These are phyloP conservation scores for Eustoma russellianum DNA, from an alignment of 257 asterid species.

Conservation along the genomic window DNA sequence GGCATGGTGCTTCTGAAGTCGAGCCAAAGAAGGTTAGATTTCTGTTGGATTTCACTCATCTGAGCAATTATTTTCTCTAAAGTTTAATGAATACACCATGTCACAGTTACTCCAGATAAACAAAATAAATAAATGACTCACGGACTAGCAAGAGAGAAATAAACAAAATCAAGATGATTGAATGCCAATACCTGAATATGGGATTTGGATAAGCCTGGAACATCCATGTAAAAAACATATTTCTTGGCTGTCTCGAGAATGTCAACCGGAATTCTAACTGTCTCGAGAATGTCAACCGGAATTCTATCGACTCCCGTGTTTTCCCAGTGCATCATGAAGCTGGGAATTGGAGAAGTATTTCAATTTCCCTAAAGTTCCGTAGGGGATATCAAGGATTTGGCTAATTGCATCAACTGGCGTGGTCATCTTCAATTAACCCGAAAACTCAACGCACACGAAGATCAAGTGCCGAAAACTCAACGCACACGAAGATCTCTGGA, in stretches of 20 bases:
- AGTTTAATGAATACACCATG: not conserved
- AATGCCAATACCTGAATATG: conserved; percentile 51
- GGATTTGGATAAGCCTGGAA: conserved; percentile 75
- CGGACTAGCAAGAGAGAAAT: too few species aligned
- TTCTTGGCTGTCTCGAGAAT: conserved; percentile 54
- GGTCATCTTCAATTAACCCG: conserved; percentile 26
- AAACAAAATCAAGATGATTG: too few species aligned
- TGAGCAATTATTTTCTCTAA: too few species aligned
- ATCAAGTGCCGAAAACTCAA: too few species aligned
- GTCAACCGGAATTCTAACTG: conserved; percentile 42
- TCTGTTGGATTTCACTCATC: not conserved
- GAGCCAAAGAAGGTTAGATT: conserved; percentile 84
- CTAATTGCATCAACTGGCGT: conserved; percentile 46
- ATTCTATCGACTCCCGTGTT: conserved; percentile 13
- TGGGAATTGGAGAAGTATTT: conserved; percentile 20
- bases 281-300: too few species aligned
- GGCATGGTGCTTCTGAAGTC: conserved; percentile 91
- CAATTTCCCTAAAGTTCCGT: conserved; percentile 41
- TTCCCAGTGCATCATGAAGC: conserved; percentile 8
- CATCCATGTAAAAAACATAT: conserved; percentile 54
- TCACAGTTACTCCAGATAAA: not conserved
- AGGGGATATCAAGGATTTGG: conserved; percentile 48
- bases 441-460: not conserved
- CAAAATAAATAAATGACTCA: too few species aligned
- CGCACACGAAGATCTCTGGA: not conserved